Evolutionary conservation across 1,284 basidiomycete genomes (phyloP), one percentile per base, ranked within the genome.

Genomic region (Cystobasidium sp.): DNA sequence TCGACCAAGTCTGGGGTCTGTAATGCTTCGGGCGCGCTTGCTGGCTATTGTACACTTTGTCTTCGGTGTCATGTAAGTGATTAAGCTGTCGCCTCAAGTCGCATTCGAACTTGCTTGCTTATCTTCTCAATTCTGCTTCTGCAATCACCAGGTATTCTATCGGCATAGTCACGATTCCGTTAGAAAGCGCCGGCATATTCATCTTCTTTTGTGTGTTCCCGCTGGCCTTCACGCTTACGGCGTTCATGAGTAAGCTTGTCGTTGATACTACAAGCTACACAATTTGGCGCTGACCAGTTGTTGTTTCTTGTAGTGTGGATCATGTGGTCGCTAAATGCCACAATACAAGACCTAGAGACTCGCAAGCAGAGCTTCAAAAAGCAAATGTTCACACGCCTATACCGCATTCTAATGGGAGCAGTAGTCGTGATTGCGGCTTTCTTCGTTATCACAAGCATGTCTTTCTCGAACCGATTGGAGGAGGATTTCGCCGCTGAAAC

Each of bases 401-500:
- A 97, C 82, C 88, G 90, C 61, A 93, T 98, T 79, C 87, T 99
- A n/a, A 84, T 97, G 76, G 86, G 87, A 59, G 88, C 93, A 0
- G 92, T 96, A 4, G 83, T 94, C 63, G 88, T 94, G 63, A 91
- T 99, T 75, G 87, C 87, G 5, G 86, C 89, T 31, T 97, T 98
- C 86, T 98, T 98, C 81, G 89, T 80, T 74, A 89, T 97, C 6
- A 97, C 94, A 1, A 90, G 92, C 0, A 85, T 97, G 81, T 90
- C 92, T 8, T 94, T 99, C 84, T 94, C 93, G 0, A 92, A 92
- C 76, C 88, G 94, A 65, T 84, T 93, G 20, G 90, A 92, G 8
- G 93, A 97, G 87, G 91, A 96, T 81, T 98, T 96, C 80, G 91
- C 92, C 7, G 91, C 95, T 1, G 90, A 90, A 76, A 92, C 93